phyloP scores from a whole-genome alignment of 2,329 filamentous ascomycete genomes.

The Cladosporium sp. region DNA sequence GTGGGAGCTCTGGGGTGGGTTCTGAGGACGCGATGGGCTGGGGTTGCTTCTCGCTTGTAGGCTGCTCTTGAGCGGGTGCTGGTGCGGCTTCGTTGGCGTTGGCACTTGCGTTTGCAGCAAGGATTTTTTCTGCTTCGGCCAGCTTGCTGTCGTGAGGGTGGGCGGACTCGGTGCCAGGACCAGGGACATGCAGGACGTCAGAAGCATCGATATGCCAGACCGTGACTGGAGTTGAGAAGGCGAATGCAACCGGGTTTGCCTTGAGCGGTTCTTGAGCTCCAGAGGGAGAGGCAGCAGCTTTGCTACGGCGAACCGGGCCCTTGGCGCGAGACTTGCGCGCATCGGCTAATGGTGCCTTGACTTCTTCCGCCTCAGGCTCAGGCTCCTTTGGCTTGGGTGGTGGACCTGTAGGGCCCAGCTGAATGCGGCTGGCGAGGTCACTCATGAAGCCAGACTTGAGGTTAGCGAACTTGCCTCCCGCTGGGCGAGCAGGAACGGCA shows the following conservation, averaged over 20 bases:
- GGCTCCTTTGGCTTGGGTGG: slow-evolving; percentile 71
- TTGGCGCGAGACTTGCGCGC: slow-evolving; percentile 87
- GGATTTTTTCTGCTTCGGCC: slow-evolving; percentile 29
- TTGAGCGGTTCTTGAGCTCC: slow-evolving; percentile 39
- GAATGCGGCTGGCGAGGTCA: slow-evolving; percentile 86
- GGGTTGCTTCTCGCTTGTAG: neutral
- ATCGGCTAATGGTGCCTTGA: slow-evolving; percentile 79
- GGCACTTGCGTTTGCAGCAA: slow-evolving; percentile 30
- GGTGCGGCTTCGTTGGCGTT: slow-evolving; percentile 33
- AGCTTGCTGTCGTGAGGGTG: slow-evolving; percentile 1
- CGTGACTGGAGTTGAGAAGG: slow-evolving; percentile 42
- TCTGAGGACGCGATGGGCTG: neutral
- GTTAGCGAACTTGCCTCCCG: slow-evolving; percentile 83
- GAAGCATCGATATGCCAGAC: slow-evolving; percentile 49
- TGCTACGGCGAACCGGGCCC: slow-evolving; percentile 79
- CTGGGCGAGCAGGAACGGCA: slow-evolving; percentile 74
- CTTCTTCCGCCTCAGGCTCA: slow-evolving; percentile 55
- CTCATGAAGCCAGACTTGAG: slow-evolving; percentile 90
- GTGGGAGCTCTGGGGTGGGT: neutral
- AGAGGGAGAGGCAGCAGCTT: slow-evolving; percentile 62
- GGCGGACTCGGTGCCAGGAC: slow-evolving; percentile 15
- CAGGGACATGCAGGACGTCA: slow-evolving; percentile 41
- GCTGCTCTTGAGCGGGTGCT: slow-evolving; percentile 26
- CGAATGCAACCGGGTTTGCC: slow-evolving; percentile 51
- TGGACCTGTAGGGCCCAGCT: slow-evolving; percentile 74